A percentile compares a stretch with the other conserved stretches of the same genome.
Evolutionary conservation across 2,329 filamentous ascomycete species (phyloP).

Genomic region (Colletotrichum sublineola): DNA sequence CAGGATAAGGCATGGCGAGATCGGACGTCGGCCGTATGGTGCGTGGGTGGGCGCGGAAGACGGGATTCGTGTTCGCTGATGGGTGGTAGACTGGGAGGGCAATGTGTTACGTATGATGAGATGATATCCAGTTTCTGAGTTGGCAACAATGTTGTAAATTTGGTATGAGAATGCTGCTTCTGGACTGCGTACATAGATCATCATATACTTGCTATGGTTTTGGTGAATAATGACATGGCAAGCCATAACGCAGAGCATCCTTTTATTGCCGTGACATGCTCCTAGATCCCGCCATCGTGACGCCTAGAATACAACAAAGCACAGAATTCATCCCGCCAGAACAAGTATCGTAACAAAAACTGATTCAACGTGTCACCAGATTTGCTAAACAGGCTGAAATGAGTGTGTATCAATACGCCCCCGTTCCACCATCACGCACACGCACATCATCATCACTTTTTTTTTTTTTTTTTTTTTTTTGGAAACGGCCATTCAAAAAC

Average conservation of each 20-base stretch:
- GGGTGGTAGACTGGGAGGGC: not conserved
- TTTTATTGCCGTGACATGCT: not conserved
- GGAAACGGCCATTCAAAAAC: not conserved
- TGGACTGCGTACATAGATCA: not conserved
- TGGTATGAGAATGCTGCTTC: not conserved
- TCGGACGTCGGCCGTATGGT: too few species aligned
- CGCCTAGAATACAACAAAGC: not conserved
- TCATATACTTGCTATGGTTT: not conserved
- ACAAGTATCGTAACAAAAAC: not conserved
- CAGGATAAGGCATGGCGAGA: too few species aligned
- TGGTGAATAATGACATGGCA: not conserved
- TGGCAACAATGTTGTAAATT: constrained; percentile 21
- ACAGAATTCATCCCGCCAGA: not conserved
- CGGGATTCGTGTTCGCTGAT: not conserved
- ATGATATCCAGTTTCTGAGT: constrained; percentile 27
- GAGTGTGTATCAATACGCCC: not conserved
- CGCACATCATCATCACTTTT: not conserved
- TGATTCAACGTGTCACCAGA: not conserved
- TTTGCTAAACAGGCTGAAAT: not conserved
- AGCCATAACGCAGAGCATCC: too few species aligned
- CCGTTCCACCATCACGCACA: too few species aligned
- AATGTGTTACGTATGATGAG: constrained; percentile 31
- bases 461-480: not conserved
- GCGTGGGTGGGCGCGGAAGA: too few species aligned
- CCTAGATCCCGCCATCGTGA: not conserved